These are phyloP conservation scores for Colletotrichum aenigma DNA, from an alignment of 2,329 filamentous ascomycete genomes.

Conservation along the genomic window DNA sequence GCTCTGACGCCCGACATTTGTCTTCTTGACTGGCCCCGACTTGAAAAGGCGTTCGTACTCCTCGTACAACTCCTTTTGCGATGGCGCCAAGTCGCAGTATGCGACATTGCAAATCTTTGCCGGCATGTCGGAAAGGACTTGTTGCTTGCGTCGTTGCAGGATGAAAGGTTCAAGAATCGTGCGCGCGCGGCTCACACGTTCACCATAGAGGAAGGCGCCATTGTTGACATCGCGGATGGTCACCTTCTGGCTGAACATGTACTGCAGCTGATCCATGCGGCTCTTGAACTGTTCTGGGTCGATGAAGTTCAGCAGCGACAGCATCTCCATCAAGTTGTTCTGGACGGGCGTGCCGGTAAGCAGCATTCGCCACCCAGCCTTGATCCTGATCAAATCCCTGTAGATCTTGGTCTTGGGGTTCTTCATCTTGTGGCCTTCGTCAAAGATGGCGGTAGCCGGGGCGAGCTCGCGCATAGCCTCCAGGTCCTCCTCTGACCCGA, in stretches of 20 bases:
- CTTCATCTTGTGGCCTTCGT: conserved; percentile 93
- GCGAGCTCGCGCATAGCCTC: conserved; percentile 52
- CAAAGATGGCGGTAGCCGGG: conserved; percentile 73
- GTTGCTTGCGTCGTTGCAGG: conserved; percentile 88
- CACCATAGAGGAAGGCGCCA: conserved; percentile 82
- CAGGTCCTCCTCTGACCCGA: conserved; percentile 55
- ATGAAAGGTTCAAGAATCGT: conserved; percentile 97
- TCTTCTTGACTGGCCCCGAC: conserved; percentile 59
- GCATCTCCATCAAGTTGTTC: conserved; percentile 92
- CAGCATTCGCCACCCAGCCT: conserved; percentile 82
- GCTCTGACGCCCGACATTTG: conserved; percentile 50
- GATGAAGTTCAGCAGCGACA: conserved; percentile 91
- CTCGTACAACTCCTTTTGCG: conserved; percentile 77
- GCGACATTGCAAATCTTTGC: conserved; percentile 79
- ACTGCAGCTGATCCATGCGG: conserved; percentile 78
- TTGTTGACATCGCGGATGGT: conserved; percentile 81
- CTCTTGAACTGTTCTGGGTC: conserved; percentile 83
- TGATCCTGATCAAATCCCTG: conserved; percentile 76
- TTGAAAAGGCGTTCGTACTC: conserved; percentile 68
- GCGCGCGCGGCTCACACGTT: conserved; percentile 84
- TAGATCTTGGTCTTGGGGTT: conserved; percentile 86
- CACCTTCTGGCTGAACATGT: conserved; percentile 91
- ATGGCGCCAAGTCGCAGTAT: conserved; percentile 77
- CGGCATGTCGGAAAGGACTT: conserved; percentile 86
- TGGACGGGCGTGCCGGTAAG: conserved; percentile 91